These are phyloP conservation scores for Polytrichum commune DNA, from an alignment of 225 moss, liverwort and hornwort genomes.

Conservation along the genomic window DNA sequence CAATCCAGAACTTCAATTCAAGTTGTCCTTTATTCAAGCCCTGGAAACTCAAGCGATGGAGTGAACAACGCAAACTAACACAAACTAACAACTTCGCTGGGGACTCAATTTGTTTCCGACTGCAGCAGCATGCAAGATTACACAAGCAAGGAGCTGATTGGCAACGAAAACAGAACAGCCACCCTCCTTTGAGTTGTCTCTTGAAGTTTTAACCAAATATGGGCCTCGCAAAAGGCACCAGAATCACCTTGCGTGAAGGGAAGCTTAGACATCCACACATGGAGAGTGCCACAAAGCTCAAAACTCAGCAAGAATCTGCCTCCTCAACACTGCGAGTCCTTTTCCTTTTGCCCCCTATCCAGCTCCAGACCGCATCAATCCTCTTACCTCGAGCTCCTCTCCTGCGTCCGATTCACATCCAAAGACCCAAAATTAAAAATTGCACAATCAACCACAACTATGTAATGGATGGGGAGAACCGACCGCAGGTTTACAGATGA, in stretches of 20 bases:
- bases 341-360: too few species aligned
- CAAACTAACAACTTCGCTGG: background rate
- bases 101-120: background rate
- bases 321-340: too few species aligned
- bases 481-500: too few species aligned
- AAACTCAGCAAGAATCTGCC: too few species aligned
- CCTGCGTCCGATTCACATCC: background rate
- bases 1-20: conserved; percentile 71
- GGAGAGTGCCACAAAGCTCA: conserved; percentile 5
- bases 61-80: background rate
- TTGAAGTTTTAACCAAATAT: conserved; percentile 21
- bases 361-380: too few species aligned
- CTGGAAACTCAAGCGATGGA: conserved; percentile 21
- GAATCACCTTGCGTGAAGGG: conserved; percentile 21
- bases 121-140: background rate
- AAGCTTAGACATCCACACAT: conserved; percentile 34
- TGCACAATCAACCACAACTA: too few species aligned
- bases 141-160: background rate
- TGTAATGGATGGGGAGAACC: too few species aligned
- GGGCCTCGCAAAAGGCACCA: conserved; percentile 31
- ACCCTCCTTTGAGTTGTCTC: background rate
- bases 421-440: background rate
- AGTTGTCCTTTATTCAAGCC: conserved; percentile 49
- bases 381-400: too few species aligned
- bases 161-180: background rate